phyloP scores from a whole-genome alignment of 768 basidiomycete genomes.

The Pleurotus platypus region DNA sequence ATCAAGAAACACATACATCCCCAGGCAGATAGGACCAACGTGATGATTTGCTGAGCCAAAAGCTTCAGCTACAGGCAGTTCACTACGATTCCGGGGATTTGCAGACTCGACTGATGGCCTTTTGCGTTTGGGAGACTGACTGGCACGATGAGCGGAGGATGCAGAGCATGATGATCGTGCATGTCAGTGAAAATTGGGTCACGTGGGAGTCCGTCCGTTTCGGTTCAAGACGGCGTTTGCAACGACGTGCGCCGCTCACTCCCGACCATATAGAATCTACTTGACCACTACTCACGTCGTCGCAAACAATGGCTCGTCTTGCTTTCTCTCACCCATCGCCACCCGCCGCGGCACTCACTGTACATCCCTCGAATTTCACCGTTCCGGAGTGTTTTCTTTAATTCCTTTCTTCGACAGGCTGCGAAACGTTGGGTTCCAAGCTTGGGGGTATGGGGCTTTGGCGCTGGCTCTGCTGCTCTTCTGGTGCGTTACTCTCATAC shows the following conservation, averaged over 20 bases:
- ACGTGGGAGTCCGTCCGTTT: background rate
- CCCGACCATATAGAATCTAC: constrained; percentile 2
- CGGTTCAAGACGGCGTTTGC: constrained; percentile 5
- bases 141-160: background rate
- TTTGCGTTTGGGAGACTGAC: background rate
- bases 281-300: background rate
- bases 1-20: background rate
- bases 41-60: background rate
- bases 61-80: constrained; percentile 4
- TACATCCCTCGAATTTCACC: background rate
- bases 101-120: background rate
- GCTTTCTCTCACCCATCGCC: constrained; percentile 2
- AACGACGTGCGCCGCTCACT: constrained; percentile 8
- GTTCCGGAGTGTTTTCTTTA: too few species aligned
- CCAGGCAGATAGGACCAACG: background rate
- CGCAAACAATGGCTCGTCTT: constrained; percentile 37
- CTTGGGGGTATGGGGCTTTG: constrained; percentile 68
- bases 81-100: background rate
- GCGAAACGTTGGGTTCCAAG: constrained; percentile 57
- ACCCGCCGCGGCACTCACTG: constrained; percentile 11
- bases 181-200: background rate
- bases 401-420: constrained; percentile 26
- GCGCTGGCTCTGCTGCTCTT: constrained; percentile 62
- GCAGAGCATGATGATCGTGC: background rate
- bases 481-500: constrained; percentile 44